These are phyloP conservation scores for Sugiyamaella mastotermitis DNA, from an alignment of 805 yeast species.

Conservation along the genomic window DNA sequence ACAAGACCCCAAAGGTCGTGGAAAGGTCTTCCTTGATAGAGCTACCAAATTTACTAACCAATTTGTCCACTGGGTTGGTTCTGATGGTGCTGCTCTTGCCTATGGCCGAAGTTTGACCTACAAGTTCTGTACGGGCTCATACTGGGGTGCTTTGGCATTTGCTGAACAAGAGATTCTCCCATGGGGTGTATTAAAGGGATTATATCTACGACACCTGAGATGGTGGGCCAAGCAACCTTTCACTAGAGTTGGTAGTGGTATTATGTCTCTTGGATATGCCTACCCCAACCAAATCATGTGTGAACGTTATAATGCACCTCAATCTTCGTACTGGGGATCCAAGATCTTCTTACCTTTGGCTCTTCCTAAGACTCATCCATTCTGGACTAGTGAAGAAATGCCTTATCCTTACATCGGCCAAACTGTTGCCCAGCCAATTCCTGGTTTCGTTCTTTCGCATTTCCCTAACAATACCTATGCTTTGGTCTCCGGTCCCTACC, in stretches of 20 bases:
- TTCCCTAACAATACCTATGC: conserved; percentile 12
- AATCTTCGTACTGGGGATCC: conserved; percentile 22
- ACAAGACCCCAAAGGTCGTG: conserved; percentile 17
- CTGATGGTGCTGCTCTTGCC: conserved; percentile 21
- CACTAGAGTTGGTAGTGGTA: conserved; percentile 14
- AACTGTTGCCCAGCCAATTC: conserved; percentile 8
- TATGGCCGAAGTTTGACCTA: conserved; percentile 22
- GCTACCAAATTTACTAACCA: conserved; percentile 23
- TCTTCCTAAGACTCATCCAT: conserved; percentile 15
- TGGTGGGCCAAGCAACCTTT: conserved; percentile 23
- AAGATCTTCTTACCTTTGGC: conserved; percentile 18
- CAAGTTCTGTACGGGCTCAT: conserved; percentile 18
- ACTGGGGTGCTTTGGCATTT: conserved; percentile 22
- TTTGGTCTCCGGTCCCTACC: conserved; percentile 15
- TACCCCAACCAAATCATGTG: conserved; percentile 21
- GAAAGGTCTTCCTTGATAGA: conserved; percentile 20
- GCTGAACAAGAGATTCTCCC: conserved; percentile 15
- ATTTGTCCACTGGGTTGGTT: conserved; percentile 22
- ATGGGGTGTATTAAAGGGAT: conserved; percentile 21
- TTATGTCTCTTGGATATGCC: conserved; percentile 19
- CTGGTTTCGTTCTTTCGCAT: conserved; percentile 15
- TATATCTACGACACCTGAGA: conserved; percentile 18
- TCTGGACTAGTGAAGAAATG: conserved; percentile 19
- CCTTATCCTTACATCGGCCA: conserved; percentile 1
- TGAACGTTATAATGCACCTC: conserved; percentile 21